These are phyloP conservation scores for Cydonia oblonga DNA, from an alignment of 331 rosid species.

Conservation along the genomic window DNA sequence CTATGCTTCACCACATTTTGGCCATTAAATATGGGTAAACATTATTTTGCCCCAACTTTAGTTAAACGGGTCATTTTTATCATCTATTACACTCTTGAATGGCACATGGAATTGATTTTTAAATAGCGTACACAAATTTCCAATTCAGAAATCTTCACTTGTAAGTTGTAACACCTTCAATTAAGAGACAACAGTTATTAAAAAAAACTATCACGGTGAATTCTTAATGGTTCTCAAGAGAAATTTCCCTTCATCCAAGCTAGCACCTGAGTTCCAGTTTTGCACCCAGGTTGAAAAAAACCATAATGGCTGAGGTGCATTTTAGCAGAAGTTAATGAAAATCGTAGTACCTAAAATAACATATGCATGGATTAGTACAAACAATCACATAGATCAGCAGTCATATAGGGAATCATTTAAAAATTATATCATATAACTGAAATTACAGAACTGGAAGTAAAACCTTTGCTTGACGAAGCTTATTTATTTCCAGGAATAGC, in stretches of 20 bases:
- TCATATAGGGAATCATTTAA: not conserved
- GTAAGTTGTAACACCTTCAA: not conserved
- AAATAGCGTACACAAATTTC: not conserved
- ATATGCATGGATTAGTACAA: not conserved
- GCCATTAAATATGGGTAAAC: not conserved
- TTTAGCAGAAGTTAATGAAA: not conserved
- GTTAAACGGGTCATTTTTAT: not conserved
- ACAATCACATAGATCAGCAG: not conserved
- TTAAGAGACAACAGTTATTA: not conserved
- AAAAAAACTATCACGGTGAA: not conserved
- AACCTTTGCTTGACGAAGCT: slow-evolving; percentile 95
- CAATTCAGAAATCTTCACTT: not conserved
- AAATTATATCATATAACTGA: not conserved
- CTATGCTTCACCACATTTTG: not conserved
- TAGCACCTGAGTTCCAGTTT: not conserved
- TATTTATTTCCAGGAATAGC: slow-evolving; percentile 85
- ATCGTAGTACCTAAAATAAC: not conserved
- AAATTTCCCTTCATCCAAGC: not conserved
- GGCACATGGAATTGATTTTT: not conserved
- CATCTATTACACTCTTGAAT: not conserved
- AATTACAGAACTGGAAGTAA: not conserved
- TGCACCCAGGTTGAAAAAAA: not conserved
- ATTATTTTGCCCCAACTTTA: not conserved
- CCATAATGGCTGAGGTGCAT: not conserved
- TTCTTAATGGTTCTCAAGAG: not conserved